Evolutionary conservation across 805 yeast genomes (phyloP).

Genomic region (Pichia occidentalis): DNA sequence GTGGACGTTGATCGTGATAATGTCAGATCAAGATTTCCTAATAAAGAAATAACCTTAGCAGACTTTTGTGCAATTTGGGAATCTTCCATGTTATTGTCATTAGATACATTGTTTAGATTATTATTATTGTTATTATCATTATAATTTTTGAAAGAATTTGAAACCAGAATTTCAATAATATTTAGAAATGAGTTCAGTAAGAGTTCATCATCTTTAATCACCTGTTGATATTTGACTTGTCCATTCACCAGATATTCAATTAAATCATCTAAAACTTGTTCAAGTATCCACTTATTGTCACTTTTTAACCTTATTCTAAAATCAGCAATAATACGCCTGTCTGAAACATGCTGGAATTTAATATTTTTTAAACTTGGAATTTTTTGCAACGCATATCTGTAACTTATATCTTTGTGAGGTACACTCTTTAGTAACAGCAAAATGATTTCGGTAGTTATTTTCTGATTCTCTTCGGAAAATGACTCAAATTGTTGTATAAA

Average conservation of each 20-base stretch:
- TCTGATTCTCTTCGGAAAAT: slow-evolving; percentile 44
- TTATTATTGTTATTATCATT: slow-evolving; percentile 32
- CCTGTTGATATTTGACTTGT: slow-evolving; percentile 43
- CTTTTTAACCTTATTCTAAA: slow-evolving; percentile 50
- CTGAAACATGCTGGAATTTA: slow-evolving; percentile 6
- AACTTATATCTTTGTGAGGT: slow-evolving; percentile 10
- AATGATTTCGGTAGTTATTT: slow-evolving; percentile 33
- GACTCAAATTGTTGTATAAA: slow-evolving; percentile 59
- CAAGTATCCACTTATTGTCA: slow-evolving; percentile 64
- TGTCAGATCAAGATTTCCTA: slow-evolving; percentile 63
- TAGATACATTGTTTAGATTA: background rate
- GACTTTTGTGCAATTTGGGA: slow-evolving; percentile 50
- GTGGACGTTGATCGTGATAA: background rate
- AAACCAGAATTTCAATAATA: slow-evolving; percentile 30
- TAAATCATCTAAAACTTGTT: slow-evolving; percentile 64
- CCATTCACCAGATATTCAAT: slow-evolving; percentile 44
- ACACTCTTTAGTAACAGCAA: slow-evolving; percentile 4
- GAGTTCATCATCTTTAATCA: slow-evolving; percentile 31
- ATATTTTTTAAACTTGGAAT: slow-evolving; percentile 6
- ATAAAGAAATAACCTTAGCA: slow-evolving; percentile 61
- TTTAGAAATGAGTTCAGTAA: slow-evolving; percentile 32
- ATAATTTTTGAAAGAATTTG: slow-evolving; percentile 50
- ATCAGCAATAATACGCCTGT: slow-evolving; percentile 29
- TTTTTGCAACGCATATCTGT: slow-evolving; percentile 7
- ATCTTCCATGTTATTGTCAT: slow-evolving; percentile 18